These are phyloP conservation scores for Pseudocercospora fijiensis DNA, from an alignment of 2,329 filamentous ascomycete genomes.

Conservation along the genomic window DNA sequence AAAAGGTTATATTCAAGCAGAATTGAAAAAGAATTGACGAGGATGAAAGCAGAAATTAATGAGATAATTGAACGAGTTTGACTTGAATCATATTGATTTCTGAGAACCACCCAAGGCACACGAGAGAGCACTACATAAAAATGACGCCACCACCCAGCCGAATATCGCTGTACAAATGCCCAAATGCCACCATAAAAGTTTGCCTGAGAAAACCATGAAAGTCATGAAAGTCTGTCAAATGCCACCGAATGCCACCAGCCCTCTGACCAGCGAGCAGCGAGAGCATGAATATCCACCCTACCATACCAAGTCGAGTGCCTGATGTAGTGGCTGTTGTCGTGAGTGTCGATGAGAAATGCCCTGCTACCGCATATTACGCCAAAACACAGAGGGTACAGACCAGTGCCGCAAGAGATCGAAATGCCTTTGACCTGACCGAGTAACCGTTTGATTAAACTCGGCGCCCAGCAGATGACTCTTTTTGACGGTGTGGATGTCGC, in stretches of 20 bases:
- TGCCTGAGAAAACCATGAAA: not conserved
- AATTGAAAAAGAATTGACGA: not conserved
- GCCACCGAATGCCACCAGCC: not conserved
- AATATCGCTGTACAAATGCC: not conserved
- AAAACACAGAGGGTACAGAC: not conserved
- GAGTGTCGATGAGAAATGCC: not conserved
- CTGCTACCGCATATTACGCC: not conserved
- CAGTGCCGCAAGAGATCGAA: not conserved
- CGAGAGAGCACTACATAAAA: not conserved
- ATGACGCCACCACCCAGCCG: not conserved
- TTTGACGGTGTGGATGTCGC: not conserved
- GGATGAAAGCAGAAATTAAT: not conserved
- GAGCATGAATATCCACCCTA: conserved; percentile 1
- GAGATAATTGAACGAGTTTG: not conserved
- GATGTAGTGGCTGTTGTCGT: conserved; percentile 6
- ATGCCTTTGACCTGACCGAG: not conserved
- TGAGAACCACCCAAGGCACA: not conserved
- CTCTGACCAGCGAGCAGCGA: conserved; percentile 4
- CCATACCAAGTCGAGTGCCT: not conserved
- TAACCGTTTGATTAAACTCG: not conserved
- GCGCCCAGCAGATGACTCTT: not conserved
- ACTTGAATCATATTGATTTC: not conserved
- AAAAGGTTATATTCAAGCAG: not conserved
- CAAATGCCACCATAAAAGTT: not conserved
- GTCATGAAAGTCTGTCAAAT: not conserved